These are phyloP conservation scores for Maudiozyma serrabonitensis DNA, from an alignment of 805 yeast genomes.

Conservation along the genomic window DNA sequence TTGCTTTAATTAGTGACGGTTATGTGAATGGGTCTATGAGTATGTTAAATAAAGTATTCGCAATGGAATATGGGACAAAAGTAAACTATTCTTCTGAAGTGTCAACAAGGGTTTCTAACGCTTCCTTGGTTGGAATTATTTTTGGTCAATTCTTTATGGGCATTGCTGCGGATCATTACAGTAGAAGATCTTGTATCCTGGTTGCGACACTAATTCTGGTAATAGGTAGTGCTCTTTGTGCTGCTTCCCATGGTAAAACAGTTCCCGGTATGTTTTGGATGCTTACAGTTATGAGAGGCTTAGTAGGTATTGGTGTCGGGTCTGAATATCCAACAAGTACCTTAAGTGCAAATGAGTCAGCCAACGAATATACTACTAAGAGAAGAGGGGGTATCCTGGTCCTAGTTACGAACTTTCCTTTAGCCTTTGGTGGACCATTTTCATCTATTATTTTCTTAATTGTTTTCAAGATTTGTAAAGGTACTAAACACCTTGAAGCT, in stretches of 20 bases:
- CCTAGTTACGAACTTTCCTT: conserved; percentile 2
- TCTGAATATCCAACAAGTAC: conserved; percentile 5
- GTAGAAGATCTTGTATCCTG: conserved; percentile 2
- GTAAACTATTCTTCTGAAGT: conserved; percentile 2
- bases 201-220: conserved; percentile 3
- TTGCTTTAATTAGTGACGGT: conserved; percentile 5
- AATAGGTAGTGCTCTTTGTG: conserved; percentile 3
- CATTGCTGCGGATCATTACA: conserved; percentile 3
- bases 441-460: conserved; percentile 1
- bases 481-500: conserved; percentile 2
- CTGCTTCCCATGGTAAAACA: conserved; percentile 4
- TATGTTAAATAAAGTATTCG: conserved; percentile 4
- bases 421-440: conserved; percentile 3
- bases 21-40: conserved; percentile 4
- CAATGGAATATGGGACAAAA: conserved; percentile 1
- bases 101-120: conserved; percentile 3
- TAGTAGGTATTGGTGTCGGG: conserved; percentile 5
- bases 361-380: conserved; percentile 3
- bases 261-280: conserved; percentile 4
- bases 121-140: conserved; percentile 4
- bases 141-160: conserved; percentile 5
- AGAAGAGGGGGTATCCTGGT: conserved; percentile 4
- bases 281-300: conserved; percentile 4
- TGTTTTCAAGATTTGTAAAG: conserved; percentile 1
- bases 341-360: conserved; percentile 4